Conservation (phyloP, 164 flowering plant species). For the Vitis amurensis region DNA sequence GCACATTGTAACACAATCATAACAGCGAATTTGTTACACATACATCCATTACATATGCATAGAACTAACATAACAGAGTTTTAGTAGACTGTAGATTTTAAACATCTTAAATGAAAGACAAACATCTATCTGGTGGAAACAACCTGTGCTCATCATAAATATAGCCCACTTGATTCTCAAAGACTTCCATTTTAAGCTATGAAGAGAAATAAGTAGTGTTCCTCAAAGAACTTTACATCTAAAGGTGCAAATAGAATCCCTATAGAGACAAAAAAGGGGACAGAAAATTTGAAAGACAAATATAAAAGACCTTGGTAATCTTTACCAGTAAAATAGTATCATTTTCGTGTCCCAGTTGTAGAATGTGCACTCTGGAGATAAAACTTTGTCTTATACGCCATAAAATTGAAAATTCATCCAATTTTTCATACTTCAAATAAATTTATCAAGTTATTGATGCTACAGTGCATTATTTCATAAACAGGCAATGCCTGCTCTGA, state of each 20-base stretch:
- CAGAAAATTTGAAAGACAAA: neutral
- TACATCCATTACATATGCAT: neutral
- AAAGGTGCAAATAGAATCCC: neutral
- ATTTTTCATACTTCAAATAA: too few species aligned
- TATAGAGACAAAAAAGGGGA: neutral
- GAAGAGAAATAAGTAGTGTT: neutral
- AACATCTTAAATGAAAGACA: neutral
- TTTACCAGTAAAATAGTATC: neutral
- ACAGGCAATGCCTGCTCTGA: too few species aligned
- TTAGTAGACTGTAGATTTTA: neutral
- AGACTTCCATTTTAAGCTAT: neutral
- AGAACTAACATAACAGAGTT: neutral
- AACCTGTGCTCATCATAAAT: neutral
- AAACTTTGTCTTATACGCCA: too few species aligned
- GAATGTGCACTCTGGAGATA: too few species aligned
- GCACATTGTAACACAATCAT: neutral
- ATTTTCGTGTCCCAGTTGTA: neutral
- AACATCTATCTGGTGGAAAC: neutral
- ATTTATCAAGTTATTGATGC: too few species aligned
- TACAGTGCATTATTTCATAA: too few species aligned
- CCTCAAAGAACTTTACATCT: neutral
- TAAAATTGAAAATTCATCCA: too few species aligned
- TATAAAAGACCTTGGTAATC: neutral
- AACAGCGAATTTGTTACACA: neutral
- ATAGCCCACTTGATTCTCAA: neutral